Percentiles rank a stretch among this genome's conserved stretches.
Evolutionary conservation across 192 early-diverging fungal genomes (phyloP).

Genomic region (Podila minutissima): DNA sequence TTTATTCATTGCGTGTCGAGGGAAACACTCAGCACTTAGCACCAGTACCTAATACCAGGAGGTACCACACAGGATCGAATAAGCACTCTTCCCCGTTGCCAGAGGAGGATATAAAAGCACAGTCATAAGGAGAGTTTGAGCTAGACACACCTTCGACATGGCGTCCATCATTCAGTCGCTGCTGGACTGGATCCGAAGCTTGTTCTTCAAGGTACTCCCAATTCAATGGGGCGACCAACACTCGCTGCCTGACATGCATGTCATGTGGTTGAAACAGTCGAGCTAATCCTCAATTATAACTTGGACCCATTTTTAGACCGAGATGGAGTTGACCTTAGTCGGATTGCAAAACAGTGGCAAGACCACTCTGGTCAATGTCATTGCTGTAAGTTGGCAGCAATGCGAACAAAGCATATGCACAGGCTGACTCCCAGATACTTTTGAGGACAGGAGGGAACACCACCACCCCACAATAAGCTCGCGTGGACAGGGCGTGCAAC

Average conservation of each 20-base stretch:
- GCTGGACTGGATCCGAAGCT: constrained; percentile 77
- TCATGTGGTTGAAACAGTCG: background rate
- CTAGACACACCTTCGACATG: constrained; percentile 45
- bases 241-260: background rate
- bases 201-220: constrained; percentile 86
- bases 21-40: background rate
- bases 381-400: constrained; percentile 68
- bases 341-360: constrained; percentile 91
- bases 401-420: too few relatives aligned
- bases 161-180: constrained; percentile 65
- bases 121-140: background rate
- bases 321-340: constrained; percentile 91
- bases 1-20: background rate
- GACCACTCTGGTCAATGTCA: constrained; percentile 87
- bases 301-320: constrained; percentile 53
- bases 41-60: background rate
- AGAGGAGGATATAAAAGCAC: background rate
- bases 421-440: too few relatives aligned
- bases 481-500: too few relatives aligned
- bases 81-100: background rate
- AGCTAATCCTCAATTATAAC: background rate
- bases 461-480: too few relatives aligned
- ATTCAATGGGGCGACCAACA: constrained; percentile 50
- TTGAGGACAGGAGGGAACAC: too few relatives aligned
- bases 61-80: too few relatives aligned